Evolutionary conservation across 169 alveolate genomes (phyloP).

Genomic region (Cryptosporidium canis): DNA sequence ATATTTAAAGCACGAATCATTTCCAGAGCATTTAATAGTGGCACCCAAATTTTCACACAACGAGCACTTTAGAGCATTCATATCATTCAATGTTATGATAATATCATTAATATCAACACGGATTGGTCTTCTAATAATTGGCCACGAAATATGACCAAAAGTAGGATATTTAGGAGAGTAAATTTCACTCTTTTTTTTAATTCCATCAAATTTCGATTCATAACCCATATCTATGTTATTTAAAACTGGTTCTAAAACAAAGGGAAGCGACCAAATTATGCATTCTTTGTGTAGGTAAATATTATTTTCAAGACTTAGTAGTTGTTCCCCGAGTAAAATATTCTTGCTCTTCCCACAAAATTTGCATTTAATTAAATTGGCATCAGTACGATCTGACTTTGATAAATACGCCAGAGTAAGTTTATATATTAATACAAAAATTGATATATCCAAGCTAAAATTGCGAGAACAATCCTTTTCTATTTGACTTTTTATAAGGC

Average conservation of each 20-base stretch:
- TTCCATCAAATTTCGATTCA: slow-evolving; percentile 57
- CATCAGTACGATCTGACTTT: not conserved
- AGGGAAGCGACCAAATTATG: slow-evolving; percentile 62
- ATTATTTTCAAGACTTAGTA: not conserved
- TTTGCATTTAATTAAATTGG: not conserved
- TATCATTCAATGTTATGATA: slow-evolving; percentile 32
- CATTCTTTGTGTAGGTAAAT: slow-evolving; percentile 50
- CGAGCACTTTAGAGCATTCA: slow-evolving; percentile 9
- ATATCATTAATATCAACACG: slow-evolving; percentile 14
- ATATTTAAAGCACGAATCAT: slow-evolving; percentile 47
- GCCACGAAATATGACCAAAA: slow-evolving; percentile 46
- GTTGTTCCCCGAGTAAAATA: slow-evolving; percentile 18
- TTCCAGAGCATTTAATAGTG: slow-evolving; percentile 66
- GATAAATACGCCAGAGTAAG: not conserved
- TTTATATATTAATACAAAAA: slow-evolving; percentile 15
- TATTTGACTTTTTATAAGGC: slow-evolving; percentile 13
- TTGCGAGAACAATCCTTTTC: not conserved
- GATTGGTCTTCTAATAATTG: slow-evolving; percentile 36
- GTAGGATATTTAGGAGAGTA: slow-evolving; percentile 25
- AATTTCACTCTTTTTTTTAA: not conserved
- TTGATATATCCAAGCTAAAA: not conserved
- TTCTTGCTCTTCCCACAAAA: slow-evolving; percentile 11
- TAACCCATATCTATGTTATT: slow-evolving; percentile 53
- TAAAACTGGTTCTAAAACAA: slow-evolving; percentile 57
- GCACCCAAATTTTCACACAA: slow-evolving; percentile 32